Evolutionary conservation across 1,139 yeast species (phyloP).

Genomic region (Pichia sp.): DNA sequence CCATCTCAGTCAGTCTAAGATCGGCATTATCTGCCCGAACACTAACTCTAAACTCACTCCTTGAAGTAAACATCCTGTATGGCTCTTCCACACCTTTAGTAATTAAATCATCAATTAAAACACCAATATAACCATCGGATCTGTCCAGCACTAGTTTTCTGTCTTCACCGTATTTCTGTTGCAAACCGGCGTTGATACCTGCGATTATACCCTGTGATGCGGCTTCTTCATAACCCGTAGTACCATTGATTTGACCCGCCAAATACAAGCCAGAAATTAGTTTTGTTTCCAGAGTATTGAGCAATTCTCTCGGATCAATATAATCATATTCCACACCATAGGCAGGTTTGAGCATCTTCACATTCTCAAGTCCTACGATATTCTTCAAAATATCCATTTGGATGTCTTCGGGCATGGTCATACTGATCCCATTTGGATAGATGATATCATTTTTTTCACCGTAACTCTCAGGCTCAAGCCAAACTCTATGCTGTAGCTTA

Average conservation of each 20-base stretch:
- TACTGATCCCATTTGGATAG: constrained; percentile 94
- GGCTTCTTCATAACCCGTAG: constrained; percentile 99
- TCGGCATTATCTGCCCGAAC: constrained; percentile 95
- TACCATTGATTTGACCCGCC: constrained; percentile 98
- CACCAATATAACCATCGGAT: constrained; percentile 87
- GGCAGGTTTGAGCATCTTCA: constrained; percentile 84
- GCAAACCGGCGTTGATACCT: constrained; percentile 85
- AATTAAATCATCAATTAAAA: constrained; percentile 84
- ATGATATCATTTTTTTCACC: constrained; percentile 57
- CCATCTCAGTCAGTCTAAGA: constrained; percentile 63
- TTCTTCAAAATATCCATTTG: constrained; percentile 66
- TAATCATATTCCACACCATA: constrained; percentile 98
- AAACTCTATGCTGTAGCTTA: constrained; percentile 68
- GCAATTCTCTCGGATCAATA: constrained; percentile 85
- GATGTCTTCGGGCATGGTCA: constrained; percentile 93
- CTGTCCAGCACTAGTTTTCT: constrained; percentile 53
- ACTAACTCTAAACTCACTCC: constrained; percentile 87
- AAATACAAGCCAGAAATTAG: constrained; percentile 67
- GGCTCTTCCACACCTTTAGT: constrained; percentile 98
- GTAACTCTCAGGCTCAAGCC: constrained; percentile 97
- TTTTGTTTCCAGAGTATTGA: constrained; percentile 74
- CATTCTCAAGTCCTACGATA: constrained; percentile 88
- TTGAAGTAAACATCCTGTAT: constrained; percentile 93
- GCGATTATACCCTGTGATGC: constrained; percentile 96
- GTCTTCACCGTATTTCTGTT: constrained; percentile 25